Conservation (phyloP, 306 rosid genomes). For the Sicyos baderoa region DNA sequence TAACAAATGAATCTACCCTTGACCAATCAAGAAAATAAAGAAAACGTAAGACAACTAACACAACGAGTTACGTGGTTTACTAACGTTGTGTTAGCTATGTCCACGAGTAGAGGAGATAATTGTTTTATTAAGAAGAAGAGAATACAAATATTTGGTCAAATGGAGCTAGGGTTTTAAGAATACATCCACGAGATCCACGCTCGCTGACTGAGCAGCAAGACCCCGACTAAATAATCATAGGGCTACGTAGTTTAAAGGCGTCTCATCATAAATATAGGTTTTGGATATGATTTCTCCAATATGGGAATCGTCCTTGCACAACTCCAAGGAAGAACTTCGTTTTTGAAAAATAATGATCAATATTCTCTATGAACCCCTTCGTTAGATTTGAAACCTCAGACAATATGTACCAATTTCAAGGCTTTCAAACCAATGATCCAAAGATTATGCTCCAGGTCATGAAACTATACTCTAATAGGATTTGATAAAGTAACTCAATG, state of each 20-base stretch:
- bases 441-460: conserved; percentile 3
- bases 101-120: too few relatives aligned
- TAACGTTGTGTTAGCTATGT: too few relatives aligned
- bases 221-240: too few relatives aligned
- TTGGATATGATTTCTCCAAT: background rate
- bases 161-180: too few relatives aligned
- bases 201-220: too few relatives aligned
- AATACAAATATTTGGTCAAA: too few relatives aligned
- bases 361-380: background rate
- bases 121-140: too few relatives aligned
- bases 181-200: too few relatives aligned
- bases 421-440: background rate
- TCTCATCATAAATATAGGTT: background rate
- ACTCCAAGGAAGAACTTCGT: background rate
- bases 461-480: background rate
- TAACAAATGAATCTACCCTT: background rate
- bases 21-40: background rate
- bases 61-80: too few relatives aligned
- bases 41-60: too few relatives aligned
- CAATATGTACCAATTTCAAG: background rate
- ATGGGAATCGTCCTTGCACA: background rate
- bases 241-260: too few relatives aligned
- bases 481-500: background rate
- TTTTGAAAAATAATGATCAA: background rate
- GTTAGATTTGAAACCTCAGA: background rate